Percentiles rank a stretch among this genome's conserved stretches.
These are phyloP conservation scores for Hypoxylon fragiforme DNA, from an alignment of 495 filamentous ascomycete species.

Conservation along the genomic window DNA sequence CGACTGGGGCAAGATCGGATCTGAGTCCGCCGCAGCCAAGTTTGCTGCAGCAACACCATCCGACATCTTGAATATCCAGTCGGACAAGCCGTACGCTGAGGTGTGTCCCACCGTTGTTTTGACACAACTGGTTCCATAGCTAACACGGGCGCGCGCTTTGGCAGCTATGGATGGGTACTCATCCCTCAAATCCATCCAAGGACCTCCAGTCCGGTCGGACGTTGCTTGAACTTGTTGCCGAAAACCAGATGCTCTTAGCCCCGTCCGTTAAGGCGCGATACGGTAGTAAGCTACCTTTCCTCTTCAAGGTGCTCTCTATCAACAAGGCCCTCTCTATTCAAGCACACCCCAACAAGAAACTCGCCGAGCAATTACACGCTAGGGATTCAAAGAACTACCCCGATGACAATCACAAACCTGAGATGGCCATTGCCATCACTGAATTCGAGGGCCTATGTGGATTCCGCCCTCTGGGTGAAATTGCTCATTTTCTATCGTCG, in stretches of 20 bases:
- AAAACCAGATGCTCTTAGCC: slow-evolving; percentile 82
- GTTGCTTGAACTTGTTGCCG: slow-evolving; percentile 85
- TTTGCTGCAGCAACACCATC: slow-evolving; percentile 78
- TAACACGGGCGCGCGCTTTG: slow-evolving; percentile 13
- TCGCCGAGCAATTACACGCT: slow-evolving; percentile 85
- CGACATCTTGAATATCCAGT: slow-evolving; percentile 72
- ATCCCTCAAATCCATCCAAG: slow-evolving; percentile 91
- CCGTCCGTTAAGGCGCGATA: slow-evolving; percentile 70
- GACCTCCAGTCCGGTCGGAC: slow-evolving; percentile 83
- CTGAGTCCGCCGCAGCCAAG: slow-evolving; percentile 73
- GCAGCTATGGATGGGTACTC: slow-evolving; percentile 98
- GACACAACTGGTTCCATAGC: slow-evolving; percentile 1
- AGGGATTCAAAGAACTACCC: slow-evolving; percentile 93
- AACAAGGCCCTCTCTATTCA: slow-evolving; percentile 95
- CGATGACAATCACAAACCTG: slow-evolving; percentile 99
- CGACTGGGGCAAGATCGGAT: slow-evolving; percentile 95
- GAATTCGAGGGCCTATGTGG: slow-evolving; percentile 95
- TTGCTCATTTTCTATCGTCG: slow-evolving; percentile 78
- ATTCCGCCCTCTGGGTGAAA: slow-evolving; percentile 85
- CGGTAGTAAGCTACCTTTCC: slow-evolving; percentile 82
- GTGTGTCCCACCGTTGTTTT: slow-evolving; percentile 47
- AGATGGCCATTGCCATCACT: slow-evolving; percentile 98
- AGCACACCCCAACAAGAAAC: slow-evolving; percentile 96
- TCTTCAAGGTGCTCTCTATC: slow-evolving; percentile 96
- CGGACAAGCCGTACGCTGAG: slow-evolving; percentile 86